Evolutionary conservation across 768 basidiomycete species (phyloP), one percentile per base, ranked within the genome.

Genomic region (Chlorophyllum brunneum): DNA sequence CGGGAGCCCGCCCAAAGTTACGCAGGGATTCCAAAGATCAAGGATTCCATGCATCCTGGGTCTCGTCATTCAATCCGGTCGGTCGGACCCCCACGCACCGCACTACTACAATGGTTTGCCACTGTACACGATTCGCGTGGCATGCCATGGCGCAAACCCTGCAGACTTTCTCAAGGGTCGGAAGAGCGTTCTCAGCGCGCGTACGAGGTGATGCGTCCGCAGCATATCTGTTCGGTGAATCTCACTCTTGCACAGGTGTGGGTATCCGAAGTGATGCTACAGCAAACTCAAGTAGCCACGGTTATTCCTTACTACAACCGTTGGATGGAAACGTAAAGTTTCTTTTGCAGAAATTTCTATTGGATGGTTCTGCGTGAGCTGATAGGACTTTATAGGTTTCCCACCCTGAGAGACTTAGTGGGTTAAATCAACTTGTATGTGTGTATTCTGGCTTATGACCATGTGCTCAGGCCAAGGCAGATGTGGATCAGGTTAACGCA

Each of bases 251-350:
- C 24, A 13, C 58, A 89, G 89, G 88, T 92, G 22, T 92, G 90
- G 88, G 77, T 93, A 20, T 90, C 86, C 11, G 92, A 98, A 70
- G 85, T 97, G 52, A 97, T 97, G 95, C 76, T 95, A 2, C 95
- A 98, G 67, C 95, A 98, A 68, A 98, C 95, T 0, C 93, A 95
- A 65, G 94, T 97, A 29, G 77, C 70, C 4, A 93, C 92, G 1
- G 93, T 95, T n/a, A 92, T 95, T 59, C 89, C 89, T 1, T 98
- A 97, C 68, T 98, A 91, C 67, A 84, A 81, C 47, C 78, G 79
- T 20, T 98, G 93, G 93, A 90, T 95, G 78, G 71, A 74, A 58
- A 85, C 75, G 89, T 90, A 56, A 54, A 80, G 18, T 54, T 47
- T 46, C 37, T 38, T 45, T 54, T 51, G 23, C 24, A 24, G 39